phyloP scores from a whole-genome alignment of 2,329 filamentous ascomycete genomes.

The Stemphylium beticola region DNA sequence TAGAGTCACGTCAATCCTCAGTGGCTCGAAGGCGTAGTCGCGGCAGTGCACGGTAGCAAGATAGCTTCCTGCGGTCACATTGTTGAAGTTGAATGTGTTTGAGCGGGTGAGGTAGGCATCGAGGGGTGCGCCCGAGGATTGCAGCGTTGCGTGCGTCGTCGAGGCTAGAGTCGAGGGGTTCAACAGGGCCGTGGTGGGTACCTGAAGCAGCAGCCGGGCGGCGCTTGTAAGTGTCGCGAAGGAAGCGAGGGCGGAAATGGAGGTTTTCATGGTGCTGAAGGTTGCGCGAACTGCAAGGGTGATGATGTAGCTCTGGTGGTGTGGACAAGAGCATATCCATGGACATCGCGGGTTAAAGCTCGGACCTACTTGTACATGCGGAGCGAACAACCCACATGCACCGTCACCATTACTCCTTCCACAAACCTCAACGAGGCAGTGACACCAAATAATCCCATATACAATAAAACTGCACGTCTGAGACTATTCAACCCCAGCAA shows the following conservation, averaged over 20 bases:
- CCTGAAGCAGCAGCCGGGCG: conserved; percentile 59
- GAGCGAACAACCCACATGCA: too few species aligned
- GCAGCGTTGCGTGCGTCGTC: conserved; percentile 71
- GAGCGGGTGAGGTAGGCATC: conserved; percentile 69
- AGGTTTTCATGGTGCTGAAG: conserved; percentile 28
- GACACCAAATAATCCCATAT: too few species aligned
- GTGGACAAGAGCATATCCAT: background rate
- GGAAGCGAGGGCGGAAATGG: conserved; percentile 51
- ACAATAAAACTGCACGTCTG: too few species aligned
- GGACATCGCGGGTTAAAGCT: background rate
- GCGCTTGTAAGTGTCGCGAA: conserved; percentile 50
- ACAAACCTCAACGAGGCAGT: too few species aligned
- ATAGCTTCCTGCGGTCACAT: conserved; percentile 76
- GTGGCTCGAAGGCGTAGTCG: conserved; percentile 76
- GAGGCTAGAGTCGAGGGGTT: conserved; percentile 57
- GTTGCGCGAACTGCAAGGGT: background rate
- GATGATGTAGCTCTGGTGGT: conserved; percentile 1
- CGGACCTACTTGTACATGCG: background rate
- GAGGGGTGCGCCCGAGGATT: conserved; percentile 58
- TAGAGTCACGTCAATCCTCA: conserved; percentile 74
- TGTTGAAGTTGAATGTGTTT: conserved; percentile 77
- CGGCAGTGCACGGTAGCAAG: conserved; percentile 79
- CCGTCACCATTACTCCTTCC: too few species aligned
- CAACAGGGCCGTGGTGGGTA: conserved; percentile 53
- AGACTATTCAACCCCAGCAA: too few species aligned